Evolutionary conservation across 78 protist genomes (phyloP).

Genomic region (Bigelowiella natans): DNA sequence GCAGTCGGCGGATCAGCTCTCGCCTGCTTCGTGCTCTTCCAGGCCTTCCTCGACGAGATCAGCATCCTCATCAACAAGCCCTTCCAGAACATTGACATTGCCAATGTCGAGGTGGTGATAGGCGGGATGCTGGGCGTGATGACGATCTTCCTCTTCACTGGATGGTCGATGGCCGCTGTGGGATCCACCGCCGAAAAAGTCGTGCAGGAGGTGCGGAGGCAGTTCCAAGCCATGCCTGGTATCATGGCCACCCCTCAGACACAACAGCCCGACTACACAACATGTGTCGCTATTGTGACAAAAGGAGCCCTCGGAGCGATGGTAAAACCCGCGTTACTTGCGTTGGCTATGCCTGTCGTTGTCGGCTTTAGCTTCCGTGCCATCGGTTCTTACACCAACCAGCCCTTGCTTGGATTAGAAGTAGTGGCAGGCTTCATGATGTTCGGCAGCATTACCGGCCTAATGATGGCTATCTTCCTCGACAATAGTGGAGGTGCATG

Average conservation of each 20-base stretch:
- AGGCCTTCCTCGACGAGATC: conserved; percentile 16
- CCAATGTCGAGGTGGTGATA: conserved; percentile 41
- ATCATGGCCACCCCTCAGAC: conserved; percentile 23
- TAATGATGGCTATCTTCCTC: conserved; percentile 49
- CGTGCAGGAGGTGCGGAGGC: conserved; percentile 42
- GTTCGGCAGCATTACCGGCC: conserved; percentile 31
- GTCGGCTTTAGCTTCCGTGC: conserved; percentile 10
- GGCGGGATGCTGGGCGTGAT: conserved; percentile 63
- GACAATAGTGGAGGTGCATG: conserved; percentile 72
- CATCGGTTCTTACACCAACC: conserved; percentile 8
- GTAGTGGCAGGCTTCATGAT: conserved; percentile 42
- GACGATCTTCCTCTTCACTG: conserved; percentile 50
- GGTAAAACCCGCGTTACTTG: not conserved
- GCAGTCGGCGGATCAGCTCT: conserved; percentile 69
- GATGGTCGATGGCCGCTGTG: conserved; percentile 52
- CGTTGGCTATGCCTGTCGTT: not conserved
- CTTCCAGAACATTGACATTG: not conserved
- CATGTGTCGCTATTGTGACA: conserved; percentile 55
- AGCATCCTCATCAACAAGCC: not conserved
- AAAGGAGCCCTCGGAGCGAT: not conserved
- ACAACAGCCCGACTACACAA: conserved; percentile 33
- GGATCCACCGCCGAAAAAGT: conserved; percentile 53
- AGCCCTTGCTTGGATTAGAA: conserved; percentile 4
- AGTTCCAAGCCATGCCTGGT: conserved; percentile 36
- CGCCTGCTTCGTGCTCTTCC: conserved; percentile 59